Evolutionary conservation across 768 basidiomycete species (phyloP), one percentile per base, ranked within the genome.

Genomic region (Tricholoma flavovirens): DNA sequence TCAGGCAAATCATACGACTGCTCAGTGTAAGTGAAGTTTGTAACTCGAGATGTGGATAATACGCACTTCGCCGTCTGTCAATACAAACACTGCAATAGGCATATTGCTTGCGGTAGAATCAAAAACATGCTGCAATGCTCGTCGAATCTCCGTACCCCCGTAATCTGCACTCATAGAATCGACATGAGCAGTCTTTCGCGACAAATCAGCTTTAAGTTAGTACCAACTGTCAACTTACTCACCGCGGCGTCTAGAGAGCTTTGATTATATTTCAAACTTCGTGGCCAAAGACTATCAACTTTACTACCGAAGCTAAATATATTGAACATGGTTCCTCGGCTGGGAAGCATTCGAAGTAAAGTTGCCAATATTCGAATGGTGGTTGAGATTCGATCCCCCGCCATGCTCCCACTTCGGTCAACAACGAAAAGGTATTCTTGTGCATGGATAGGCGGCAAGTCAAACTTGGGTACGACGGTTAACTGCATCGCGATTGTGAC

Each of bases 351-450:
- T 5, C 71, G 74, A 14, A 87, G 68, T 0, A 87, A 62, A 59
- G 81, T 70, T 0, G 49, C 48, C 30, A 86, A 66, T 0, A 82
- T 79, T 29, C 65, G 56, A 58, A 77, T 83, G 6, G 83, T 82
- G 2, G 71, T 76, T 33, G 71, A 71, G 2, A 84, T 79, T 5
- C 77, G 62, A 10, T 22, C 38, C 21, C 65, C 65, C 0, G 0
- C 0, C 85, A 86, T 86, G 50, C 80, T 83, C 0, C 79, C 77
- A 17, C 79, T 82, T 48, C 83, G 69, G 58, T 87, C 84, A 10
- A 87, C 69, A 6, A 87, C 55, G 58, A 87, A 87, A 0, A 87
- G 68, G 54, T 80, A 86, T 56, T 86, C 84, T 51, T 83, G 83
- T 0, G 69, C 62, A 10, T 56, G 56, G 1, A 82, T 61, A 1